Evolutionary conservation across 768 basidiomycete genomes (phyloP).

Genomic region (Auriscalpium orientale): DNA sequence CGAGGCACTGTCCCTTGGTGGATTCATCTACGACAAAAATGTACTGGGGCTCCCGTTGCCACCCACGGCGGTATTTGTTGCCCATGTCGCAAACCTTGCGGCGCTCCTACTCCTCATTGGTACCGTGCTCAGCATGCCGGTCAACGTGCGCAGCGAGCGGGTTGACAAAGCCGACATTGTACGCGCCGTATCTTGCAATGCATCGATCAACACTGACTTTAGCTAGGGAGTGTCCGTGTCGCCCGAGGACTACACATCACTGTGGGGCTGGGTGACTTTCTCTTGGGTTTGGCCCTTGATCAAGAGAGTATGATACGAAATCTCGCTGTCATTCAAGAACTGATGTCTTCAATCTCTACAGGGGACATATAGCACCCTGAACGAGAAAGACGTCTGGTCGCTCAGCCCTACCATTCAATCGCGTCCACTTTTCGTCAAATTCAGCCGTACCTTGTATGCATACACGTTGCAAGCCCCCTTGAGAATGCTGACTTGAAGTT

Average conservation of each 20-base stretch:
- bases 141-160: conserved; percentile 48
- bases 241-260: conserved; percentile 69
- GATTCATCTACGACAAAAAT: conserved; percentile 42
- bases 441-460: conserved; percentile 22
- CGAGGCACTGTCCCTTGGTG: conserved; percentile 44
- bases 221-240: conserved; percentile 45
- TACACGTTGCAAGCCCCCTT: neutral
- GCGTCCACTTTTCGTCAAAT: conserved; percentile 51
- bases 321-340: too few relatives aligned
- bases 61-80: conserved; percentile 19
- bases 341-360: conserved; percentile 9
- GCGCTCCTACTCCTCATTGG: conserved; percentile 35
- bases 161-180: conserved; percentile 57
- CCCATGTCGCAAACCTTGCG: conserved; percentile 34
- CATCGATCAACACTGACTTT: neutral
- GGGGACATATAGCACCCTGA: conserved; percentile 45
- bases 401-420: conserved; percentile 65
- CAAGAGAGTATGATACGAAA: conserved; percentile 29
- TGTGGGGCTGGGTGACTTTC: conserved; percentile 69
- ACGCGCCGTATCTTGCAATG: conserved; percentile 26
- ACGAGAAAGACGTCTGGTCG: conserved; percentile 65
- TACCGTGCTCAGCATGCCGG: conserved; percentile 54
- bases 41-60: conserved; percentile 39
- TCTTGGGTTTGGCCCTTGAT: conserved; percentile 65
- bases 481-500: neutral